Percentiles rank a stretch among this genome's conserved stretches.
Evolutionary conservation across 768 basidiomycete species (phyloP).

Genomic region (Leucocoprinus birnbaumii): DNA sequence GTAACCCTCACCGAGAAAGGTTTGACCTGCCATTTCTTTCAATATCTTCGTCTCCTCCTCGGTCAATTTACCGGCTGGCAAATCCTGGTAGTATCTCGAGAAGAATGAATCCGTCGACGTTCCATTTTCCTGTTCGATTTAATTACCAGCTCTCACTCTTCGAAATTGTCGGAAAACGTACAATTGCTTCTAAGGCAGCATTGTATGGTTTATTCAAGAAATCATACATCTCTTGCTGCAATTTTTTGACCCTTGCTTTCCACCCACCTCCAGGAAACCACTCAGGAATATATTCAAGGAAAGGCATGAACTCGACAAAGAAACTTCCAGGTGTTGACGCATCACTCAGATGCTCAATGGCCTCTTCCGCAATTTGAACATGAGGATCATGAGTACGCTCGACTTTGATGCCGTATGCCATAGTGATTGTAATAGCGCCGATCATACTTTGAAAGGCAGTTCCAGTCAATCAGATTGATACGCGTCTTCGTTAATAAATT

Average conservation of each 20-base stretch:
- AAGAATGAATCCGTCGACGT: conserved; percentile 14
- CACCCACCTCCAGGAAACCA: conserved; percentile 49
- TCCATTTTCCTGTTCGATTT: conserved; percentile 14
- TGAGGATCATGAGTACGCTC: background rate
- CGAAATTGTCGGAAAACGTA: conserved; percentile 8
- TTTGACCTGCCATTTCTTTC: conserved; percentile 16
- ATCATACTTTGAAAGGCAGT: conserved; percentile 8
- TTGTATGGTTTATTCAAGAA: conserved; percentile 23
- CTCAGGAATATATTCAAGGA: conserved; percentile 39
- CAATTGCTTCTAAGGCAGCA: conserved; percentile 16
- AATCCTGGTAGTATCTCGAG: conserved; percentile 12
- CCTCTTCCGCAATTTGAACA: conserved; percentile 3
- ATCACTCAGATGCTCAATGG: conserved; percentile 1
- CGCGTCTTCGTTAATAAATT: too few species aligned
- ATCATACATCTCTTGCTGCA: conserved; percentile 14
- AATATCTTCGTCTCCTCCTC: conserved; percentile 10
- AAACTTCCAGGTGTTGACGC: conserved; percentile 11
- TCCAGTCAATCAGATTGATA: background rate
- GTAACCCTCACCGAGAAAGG: conserved; percentile 16
- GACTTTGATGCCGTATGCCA: conserved; percentile 12
- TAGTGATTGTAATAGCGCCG: conserved; percentile 7
- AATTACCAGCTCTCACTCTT: background rate
- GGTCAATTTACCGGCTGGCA: conserved; percentile 12
- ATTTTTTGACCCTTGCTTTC: conserved; percentile 28
- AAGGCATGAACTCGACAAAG: conserved; percentile 16